phyloP scores from a whole-genome alignment of 2,329 filamentous ascomycete genomes.

The Penicillium sp. region DNA sequence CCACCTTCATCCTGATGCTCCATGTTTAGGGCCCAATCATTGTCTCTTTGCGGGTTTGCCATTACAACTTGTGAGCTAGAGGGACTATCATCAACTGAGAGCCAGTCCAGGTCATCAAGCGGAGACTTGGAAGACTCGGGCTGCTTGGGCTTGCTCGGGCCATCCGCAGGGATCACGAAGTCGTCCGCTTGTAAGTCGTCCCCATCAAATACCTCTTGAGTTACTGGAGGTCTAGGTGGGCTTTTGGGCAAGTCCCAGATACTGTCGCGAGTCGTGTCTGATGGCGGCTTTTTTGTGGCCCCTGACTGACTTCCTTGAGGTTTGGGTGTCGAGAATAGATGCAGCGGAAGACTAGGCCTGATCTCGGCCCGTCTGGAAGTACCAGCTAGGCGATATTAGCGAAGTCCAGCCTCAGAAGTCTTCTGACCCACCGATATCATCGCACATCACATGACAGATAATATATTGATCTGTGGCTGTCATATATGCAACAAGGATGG shows the following conservation, averaged over 20 bases:
- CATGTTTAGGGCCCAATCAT: conserved; percentile 11
- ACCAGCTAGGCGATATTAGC: conserved; percentile 49
- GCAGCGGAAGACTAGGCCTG: conserved; percentile 51
- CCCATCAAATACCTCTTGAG: conserved; percentile 55
- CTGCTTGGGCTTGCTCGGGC: background rate
- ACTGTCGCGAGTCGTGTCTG: background rate
- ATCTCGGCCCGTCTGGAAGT: conserved; percentile 57
- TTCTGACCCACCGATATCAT: conserved; percentile 66
- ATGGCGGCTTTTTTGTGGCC: background rate
- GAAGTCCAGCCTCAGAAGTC: background rate
- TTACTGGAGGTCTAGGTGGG: conserved; percentile 8
- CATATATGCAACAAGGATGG: conserved; percentile 62
- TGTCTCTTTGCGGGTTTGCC: background rate
- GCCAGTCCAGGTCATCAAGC: conserved; percentile 24
- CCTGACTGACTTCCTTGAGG: too few species aligned
- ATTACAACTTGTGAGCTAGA: conserved; percentile 3
- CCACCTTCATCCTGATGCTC: conserved; percentile 13
- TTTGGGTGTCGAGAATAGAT: conserved; percentile 41
- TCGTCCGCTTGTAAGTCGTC: conserved; percentile 56
- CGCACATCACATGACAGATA: conserved; percentile 74
- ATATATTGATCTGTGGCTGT: conserved; percentile 59
- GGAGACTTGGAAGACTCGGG: background rate
- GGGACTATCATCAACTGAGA: conserved; percentile 16
- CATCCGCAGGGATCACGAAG: conserved; percentile 37
- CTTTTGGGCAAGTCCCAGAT: conserved; percentile 13